Evolutionary conservation across 2,329 filamentous ascomycete genomes (phyloP), one percentile per base, ranked within the genome.

Genomic region (Venturia aucupariae): DNA sequence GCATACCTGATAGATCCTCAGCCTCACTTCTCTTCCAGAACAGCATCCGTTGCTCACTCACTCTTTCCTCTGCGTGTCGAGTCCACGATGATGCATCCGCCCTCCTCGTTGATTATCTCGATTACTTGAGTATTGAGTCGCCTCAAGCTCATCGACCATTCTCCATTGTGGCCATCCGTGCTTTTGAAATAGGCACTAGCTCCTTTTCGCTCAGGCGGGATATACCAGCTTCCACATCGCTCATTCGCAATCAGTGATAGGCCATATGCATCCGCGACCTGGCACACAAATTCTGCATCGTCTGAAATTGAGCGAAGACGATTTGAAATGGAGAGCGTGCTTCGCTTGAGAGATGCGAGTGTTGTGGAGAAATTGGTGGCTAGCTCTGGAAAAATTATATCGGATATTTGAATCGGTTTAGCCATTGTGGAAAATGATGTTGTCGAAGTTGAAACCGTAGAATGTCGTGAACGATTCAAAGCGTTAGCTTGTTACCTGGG

Each of bases 201-300:
- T 1, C 73, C 77, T 75, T 93, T 94, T 32, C 71, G 71, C 8
- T 75, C 75, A 0, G 87, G 87, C 2, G 78, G 76, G 32, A 97
- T 89, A 74, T 97, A 97, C 94, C 94, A 99, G 75, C 90, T 93
- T 0, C 94, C 94, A 74, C 94, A 97, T 66, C 94, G 84, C 79
- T 97, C 92, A 72, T 99, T 99, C 38, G 93, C 92, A 17, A 97
- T 80, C 1, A 97, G 79, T 0, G 92, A 91, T 1, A 93, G 79
- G 3, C 71, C 68, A 68, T 81, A 85, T 0, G 81, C 79, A 1
- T 75, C 73, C 0, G 84, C 82, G 0, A 91, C 86, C 8, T 78
- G 73, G 30, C 78, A 74, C 27, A 94, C 90, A 73, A 97, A 97
- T 1, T 74, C 74, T 10, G 91, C 87, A 75, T 97, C 94, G 35